Percentiles rank a stretch among this genome's conserved stretches.
phyloP scores from a whole-genome alignment of 2,329 filamentous ascomycete species.

The Calonectria crousiana region DNA sequence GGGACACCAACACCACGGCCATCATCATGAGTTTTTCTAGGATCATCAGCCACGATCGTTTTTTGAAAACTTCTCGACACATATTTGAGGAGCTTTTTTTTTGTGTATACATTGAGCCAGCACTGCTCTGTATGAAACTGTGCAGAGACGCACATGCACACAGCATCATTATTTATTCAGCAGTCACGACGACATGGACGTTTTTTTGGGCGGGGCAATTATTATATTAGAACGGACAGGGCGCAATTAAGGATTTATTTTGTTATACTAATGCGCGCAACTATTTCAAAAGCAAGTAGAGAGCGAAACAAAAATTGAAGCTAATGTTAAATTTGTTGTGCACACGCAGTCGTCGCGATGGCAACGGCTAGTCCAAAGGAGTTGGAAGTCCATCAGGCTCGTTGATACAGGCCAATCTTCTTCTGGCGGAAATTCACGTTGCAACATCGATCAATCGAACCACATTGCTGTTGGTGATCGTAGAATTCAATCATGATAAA shows the following conservation, averaged over 20 bases:
- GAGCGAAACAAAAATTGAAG: neutral
- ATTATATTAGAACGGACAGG: slow-evolving; percentile 25
- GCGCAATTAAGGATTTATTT: slow-evolving; percentile 16
- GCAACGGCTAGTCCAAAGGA: neutral
- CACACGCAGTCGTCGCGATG: neutral
- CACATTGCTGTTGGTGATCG: neutral
- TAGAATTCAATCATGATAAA: neutral
- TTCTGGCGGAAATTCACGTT: neutral
- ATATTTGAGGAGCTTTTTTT: neutral
- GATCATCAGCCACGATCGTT: slow-evolving; percentile 1
- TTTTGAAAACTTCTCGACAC: neutral
- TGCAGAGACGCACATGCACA: slow-evolving; percentile 19
- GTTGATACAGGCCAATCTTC: neutral
- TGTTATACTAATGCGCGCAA: neutral
- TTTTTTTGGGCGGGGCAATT: slow-evolving; percentile 23
- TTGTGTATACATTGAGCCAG: neutral
- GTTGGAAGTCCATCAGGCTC: neutral
- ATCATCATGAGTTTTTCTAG: neutral
- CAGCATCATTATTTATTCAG: neutral
- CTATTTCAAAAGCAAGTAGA: neutral
- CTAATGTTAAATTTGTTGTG: neutral
- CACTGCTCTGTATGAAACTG: slow-evolving; percentile 14
- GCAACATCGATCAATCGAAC: neutral
- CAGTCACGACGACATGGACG: slow-evolving; percentile 31
- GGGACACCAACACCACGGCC: slow-evolving; percentile 31